These are phyloP conservation scores for Lactuca sativa DNA, from an alignment of 129 eudicot species.

Conservation along the genomic window DNA sequence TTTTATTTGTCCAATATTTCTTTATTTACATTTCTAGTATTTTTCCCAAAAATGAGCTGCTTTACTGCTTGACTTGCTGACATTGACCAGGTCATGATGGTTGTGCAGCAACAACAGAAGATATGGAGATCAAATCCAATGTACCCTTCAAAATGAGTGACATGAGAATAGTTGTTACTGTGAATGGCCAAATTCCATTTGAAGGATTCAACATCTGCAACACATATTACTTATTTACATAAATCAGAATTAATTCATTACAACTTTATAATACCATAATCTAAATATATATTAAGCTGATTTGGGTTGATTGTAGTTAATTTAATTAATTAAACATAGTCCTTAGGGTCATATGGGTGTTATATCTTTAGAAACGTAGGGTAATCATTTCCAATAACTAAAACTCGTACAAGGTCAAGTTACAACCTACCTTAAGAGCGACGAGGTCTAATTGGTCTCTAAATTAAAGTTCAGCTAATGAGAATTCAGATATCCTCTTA, in stretches of 20 bases:
- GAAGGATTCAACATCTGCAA: slow-evolving; percentile 34
- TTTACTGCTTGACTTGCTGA: slow-evolving; percentile 27
- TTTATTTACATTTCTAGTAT: neutral
- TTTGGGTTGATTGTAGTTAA: neutral
- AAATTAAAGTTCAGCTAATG: no score
- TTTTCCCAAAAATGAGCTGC: neutral
- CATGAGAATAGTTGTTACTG: slow-evolving; percentile 21
- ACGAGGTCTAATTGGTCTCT: no score
- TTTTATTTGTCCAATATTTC: neutral
- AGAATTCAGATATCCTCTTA: no score
- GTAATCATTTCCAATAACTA: no score
- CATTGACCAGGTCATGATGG: slow-evolving; percentile 25
- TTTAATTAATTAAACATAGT: neutral
- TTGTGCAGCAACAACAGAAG: slow-evolving; percentile 19
- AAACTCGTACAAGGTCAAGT: no score
- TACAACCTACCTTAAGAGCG: no score
- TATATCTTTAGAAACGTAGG: neutral
- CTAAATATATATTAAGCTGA: neutral
- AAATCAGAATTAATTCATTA: neutral
- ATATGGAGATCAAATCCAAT: slow-evolving; percentile 35
- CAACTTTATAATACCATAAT: neutral
- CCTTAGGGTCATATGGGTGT: neutral
- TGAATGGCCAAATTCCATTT: slow-evolving; percentile 13
- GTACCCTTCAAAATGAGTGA: slow-evolving; percentile 21
- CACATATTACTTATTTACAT: slow-evolving; percentile 14